These are phyloP conservation scores for Asterionellopsis glacialis DNA, from an alignment of 108 stramenopile species.

Conservation along the genomic window DNA sequence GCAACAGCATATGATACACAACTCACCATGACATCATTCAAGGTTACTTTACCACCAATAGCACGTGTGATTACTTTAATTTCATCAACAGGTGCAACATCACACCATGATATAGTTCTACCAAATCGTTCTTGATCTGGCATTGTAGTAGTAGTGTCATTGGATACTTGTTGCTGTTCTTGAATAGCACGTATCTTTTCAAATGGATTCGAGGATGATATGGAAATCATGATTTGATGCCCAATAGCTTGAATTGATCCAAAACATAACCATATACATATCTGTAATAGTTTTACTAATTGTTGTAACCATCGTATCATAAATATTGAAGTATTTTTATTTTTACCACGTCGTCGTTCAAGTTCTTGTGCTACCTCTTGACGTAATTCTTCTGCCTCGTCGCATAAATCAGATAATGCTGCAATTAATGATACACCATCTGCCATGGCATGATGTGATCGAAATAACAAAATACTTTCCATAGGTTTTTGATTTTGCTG, in stretches of 20 bases:
- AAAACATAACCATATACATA: conserved; percentile 47
- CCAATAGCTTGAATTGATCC: conserved; percentile 41
- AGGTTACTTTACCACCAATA: conserved; percentile 36
- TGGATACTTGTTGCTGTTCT: conserved; percentile 17
- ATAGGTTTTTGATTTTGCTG: conserved; percentile 7
- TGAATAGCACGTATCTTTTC: conserved; percentile 26
- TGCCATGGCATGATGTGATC: conserved; percentile 76
- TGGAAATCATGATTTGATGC: conserved; percentile 48
- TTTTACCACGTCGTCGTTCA: conserved; percentile 26
- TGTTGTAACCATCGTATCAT: conserved; percentile 12
- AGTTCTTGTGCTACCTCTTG: conserved; percentile 38
- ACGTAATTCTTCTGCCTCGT: conserved; percentile 74
- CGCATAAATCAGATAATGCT: conserved; percentile 65
- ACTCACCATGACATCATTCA: conserved; percentile 82
- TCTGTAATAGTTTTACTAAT: conserved; percentile 35
- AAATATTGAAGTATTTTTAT: conserved; percentile 7
- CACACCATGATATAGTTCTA: conserved; percentile 69
- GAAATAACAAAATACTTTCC: conserved; percentile 74
- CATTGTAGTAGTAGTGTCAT: not conserved
- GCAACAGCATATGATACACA: conserved; percentile 64
- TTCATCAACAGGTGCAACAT: conserved; percentile 65
- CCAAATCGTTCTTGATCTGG: conserved; percentile 1
- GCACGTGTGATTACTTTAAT: conserved; percentile 54
- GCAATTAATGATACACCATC: conserved; percentile 76
- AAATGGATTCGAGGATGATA: conserved; percentile 48